phyloP scores from a whole-genome alignment of 768 basidiomycete species.

The Leccinellum luteum region DNA sequence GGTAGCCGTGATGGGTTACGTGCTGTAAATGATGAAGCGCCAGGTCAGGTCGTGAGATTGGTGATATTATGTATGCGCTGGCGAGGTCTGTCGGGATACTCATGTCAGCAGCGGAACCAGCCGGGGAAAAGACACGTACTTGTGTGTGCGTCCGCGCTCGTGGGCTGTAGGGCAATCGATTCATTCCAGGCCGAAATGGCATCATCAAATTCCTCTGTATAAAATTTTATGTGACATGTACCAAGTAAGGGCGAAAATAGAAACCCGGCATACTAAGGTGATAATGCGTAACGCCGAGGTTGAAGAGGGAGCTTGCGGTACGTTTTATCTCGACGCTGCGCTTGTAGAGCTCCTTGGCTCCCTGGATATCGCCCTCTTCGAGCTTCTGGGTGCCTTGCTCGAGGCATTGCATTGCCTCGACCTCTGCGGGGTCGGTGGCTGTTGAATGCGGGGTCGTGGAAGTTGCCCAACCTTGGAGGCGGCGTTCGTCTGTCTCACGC shows the following conservation, averaged over 20 bases:
- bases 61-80: conserved; percentile 84
- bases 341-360: conserved; percentile 72
- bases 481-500: conserved; percentile 1
- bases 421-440: conserved; percentile 77
- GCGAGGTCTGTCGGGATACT: conserved; percentile 62
- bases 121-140: conserved; percentile 49
- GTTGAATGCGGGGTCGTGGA: conserved; percentile 81
- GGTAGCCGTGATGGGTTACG: conserved; percentile 31
- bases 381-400: conserved; percentile 82
- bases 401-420: conserved; percentile 72
- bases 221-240: conserved; percentile 14
- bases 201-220: conserved; percentile 79
- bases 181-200: conserved; percentile 87
- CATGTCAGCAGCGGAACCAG: conserved; percentile 19
- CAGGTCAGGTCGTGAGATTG: conserved; percentile 78
- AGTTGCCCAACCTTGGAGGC: conserved; percentile 63
- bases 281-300: conserved; percentile 86
- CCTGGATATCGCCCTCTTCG: conserved; percentile 82
- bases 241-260: conserved; percentile 7
- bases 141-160: conserved; percentile 83
- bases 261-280: conserved; percentile 66
- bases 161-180: conserved; percentile 75
- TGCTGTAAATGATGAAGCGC: conserved; percentile 83
- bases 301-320: conserved; percentile 80
- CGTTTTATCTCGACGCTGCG: conserved; percentile 79